Evolutionary conservation across 306 rosid genomes (phyloP).

Genomic region (Cicer arietinum): DNA sequence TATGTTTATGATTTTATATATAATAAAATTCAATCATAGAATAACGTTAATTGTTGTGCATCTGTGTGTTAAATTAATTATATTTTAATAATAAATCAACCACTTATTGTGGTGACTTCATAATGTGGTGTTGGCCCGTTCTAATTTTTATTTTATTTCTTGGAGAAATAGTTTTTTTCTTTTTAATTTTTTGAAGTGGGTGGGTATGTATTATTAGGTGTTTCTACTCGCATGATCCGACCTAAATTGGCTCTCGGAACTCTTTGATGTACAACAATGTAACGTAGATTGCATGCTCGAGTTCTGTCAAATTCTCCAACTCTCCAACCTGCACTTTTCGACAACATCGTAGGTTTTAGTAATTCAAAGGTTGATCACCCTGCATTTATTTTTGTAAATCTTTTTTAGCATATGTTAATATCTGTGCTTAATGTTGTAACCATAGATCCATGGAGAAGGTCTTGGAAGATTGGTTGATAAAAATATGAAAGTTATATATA

Average conservation of each 20-base stretch:
- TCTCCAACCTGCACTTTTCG: slow-evolving; percentile 9
- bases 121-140: not conserved
- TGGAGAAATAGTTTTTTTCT: not conserved
- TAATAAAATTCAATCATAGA: too few species aligned
- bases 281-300: slow-evolving; percentile 8
- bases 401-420: slow-evolving; percentile 21
- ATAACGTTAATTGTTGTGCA: too few species aligned
- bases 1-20: too few species aligned
- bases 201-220: slow-evolving; percentile 14
- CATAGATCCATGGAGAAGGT: not conserved
- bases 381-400: slow-evolving; percentile 17
- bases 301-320: slow-evolving; percentile 21
- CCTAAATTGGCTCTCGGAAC: slow-evolving; percentile 4
- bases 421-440: slow-evolving; percentile 13
- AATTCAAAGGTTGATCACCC: slow-evolving; percentile 5
- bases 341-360: slow-evolving; percentile 19
- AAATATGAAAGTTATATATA: not conserved
- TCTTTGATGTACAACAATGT: not conserved
- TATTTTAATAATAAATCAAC: not conserved
- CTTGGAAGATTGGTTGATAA: slow-evolving; percentile 6
- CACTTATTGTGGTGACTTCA: not conserved
- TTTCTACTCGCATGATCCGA: slow-evolving; percentile 7
- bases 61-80: not conserved
- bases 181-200: not conserved
- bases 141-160: not conserved